Conservation (phyloP, 2,329 filamentous ascomycete species). For the Colletotrichum eremochloae region DNA sequence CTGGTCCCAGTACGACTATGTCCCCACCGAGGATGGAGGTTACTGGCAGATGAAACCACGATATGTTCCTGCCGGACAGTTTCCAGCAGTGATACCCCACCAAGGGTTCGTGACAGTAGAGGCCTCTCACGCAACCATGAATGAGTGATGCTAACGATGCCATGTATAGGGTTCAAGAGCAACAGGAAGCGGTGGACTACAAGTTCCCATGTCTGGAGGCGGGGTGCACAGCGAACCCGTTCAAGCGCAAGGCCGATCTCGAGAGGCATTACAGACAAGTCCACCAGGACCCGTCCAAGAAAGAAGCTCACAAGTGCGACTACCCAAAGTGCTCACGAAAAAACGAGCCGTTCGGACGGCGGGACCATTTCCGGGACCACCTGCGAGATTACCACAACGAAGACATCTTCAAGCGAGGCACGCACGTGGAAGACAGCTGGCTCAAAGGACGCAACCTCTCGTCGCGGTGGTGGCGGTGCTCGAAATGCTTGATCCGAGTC, state of each 20-base stretch:
- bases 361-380: conserved; percentile 71
- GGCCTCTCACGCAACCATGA: conserved; percentile 17
- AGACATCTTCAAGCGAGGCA: conserved; percentile 64
- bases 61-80: conserved; percentile 38
- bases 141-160: conserved; percentile 24
- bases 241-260: conserved; percentile 67
- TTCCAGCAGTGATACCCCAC: conserved; percentile 40
- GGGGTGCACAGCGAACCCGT: conserved; percentile 60
- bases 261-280: conserved; percentile 65
- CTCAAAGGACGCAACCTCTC: conserved; percentile 55
- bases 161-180: conserved; percentile 35
- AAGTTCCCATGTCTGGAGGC: conserved; percentile 52
- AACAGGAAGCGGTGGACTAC: conserved; percentile 38
- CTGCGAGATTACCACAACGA: conserved; percentile 68
- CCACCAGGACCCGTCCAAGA: conserved; percentile 58
- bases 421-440: conserved; percentile 53
- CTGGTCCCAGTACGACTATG: conserved; percentile 41
- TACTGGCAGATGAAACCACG: conserved; percentile 42
- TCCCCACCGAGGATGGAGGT: conserved; percentile 41
- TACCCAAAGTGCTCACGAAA: conserved; percentile 62
- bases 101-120: conserved; percentile 31
- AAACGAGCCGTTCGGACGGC: conserved; percentile 62
- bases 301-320: conserved; percentile 64
- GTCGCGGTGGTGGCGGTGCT: conserved; percentile 66
- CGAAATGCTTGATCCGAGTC: conserved; percentile 64